Evolutionary conservation across 495 filamentous ascomycete species (phyloP).

Genomic region (Lasiosphaeria ovina): DNA sequence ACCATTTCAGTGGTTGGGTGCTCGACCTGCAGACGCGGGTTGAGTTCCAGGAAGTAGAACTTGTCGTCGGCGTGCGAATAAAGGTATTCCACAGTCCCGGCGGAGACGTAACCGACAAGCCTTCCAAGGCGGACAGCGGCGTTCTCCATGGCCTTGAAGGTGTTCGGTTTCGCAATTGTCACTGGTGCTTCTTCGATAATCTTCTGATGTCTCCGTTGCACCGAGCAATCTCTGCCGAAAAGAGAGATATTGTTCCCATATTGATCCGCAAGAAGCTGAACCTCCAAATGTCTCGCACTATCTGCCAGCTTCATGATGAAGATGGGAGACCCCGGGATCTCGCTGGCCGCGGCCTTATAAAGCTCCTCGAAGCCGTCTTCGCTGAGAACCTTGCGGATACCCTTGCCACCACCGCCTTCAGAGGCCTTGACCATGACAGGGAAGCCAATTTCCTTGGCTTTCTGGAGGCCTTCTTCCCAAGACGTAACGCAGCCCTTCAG

Average conservation of each 20-base stretch:
- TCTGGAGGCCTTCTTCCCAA: constrained; percentile 82
- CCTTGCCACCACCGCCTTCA: constrained; percentile 99
- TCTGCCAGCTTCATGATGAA: constrained; percentile 99
- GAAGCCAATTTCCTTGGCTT: constrained; percentile 89
- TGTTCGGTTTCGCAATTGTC: constrained; percentile 83
- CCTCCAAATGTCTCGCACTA: constrained; percentile 93
- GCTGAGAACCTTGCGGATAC: constrained; percentile 90
- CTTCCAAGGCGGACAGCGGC: constrained; percentile 91
- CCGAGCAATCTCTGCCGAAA: constrained; percentile 97
- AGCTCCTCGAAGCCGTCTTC: constrained; percentile 80
- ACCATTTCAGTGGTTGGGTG: constrained; percentile 99
- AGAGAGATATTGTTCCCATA: constrained; percentile 99
- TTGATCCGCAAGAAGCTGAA: constrained; percentile 95
- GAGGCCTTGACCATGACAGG: constrained; percentile 99
- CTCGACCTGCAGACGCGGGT: constrained; percentile 98
- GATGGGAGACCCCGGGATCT: constrained; percentile 98
- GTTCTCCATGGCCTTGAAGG: constrained; percentile 95
- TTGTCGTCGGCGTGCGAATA: constrained; percentile 98
- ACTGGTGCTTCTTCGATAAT: constrained; percentile 99
- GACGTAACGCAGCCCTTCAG: constrained; percentile 85
- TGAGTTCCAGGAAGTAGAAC: constrained; percentile 99
- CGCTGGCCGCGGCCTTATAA: constrained; percentile 92
- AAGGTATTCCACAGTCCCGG: constrained; percentile 97
- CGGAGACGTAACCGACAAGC: constrained; percentile 96
- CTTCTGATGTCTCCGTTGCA: constrained; percentile 98